Evolutionary conservation across 176 grass and related monocot species (phyloP), one percentile per base, ranked within the genome.

Genomic region (Puccinellia tenuiflora): DNA sequence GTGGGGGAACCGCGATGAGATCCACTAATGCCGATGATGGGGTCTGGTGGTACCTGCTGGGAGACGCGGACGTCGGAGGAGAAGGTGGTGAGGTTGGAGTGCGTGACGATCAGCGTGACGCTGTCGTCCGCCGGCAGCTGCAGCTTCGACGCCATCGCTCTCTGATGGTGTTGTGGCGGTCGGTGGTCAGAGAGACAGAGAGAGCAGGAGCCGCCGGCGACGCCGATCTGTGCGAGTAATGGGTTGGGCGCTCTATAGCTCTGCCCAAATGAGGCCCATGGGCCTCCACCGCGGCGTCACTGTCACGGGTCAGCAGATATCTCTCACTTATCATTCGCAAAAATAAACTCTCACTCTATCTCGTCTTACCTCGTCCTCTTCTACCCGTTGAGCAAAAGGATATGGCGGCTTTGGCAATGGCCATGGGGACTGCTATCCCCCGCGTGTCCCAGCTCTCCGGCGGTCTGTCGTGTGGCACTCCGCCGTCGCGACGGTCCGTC

Each of bases 41-140:
- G 18, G 2, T 70, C n/a, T 25, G 68, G 39, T 45, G 68, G 69
- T 29, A 94, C 92, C 83, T 90, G 79, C 76, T 87, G 87, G 20
- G 96, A 95, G 89, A 98, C 80, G 55, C 92, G 92, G 37, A 98
- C 78, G 51, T 98, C 87, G 6, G 92, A 53, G 37, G 92, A 91
- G 85, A 95, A 98, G 56, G 86, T 86, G 72, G 90, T 81, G 83
- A 98, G 81, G 77, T 95, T 98, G 83, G 96, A 93, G 81, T 98
- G 96, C 39, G 92, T 91, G 68, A 98, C 77, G 31, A 89, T 34
- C 30, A 98, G 85, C 53, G 89, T 25, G 37, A 95, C 92, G 56
- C 88, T 85, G 71, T 98, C 92, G 54, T 98, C 91, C 21, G 67
- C 72, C 31, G 96, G 92, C 5, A 95, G 89, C 72, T 93, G 91